Evolutionary conservation across 2,329 filamentous ascomycete species (phyloP), one percentile per base, ranked within the genome.

Genomic region (Teratosphaeria destructans): DNA sequence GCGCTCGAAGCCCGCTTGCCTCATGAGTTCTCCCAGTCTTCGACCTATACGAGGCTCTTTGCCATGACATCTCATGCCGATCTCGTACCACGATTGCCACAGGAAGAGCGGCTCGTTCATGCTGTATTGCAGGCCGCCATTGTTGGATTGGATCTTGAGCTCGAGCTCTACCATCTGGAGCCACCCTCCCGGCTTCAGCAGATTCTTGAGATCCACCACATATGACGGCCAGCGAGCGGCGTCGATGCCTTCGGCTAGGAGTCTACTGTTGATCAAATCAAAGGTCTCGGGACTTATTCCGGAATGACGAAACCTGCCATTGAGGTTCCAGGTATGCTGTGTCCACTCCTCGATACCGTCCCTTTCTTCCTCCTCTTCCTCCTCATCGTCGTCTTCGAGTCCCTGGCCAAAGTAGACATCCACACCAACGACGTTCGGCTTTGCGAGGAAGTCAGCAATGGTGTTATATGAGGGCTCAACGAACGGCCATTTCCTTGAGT

Each of bases 121-220:
- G 27, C 52, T 52, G 23, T 37, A 43, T 29, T 54, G 54, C 3
- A 67, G 62, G 37, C 83, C 85, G 5, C 90, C 90, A 67, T 89
- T 95, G 66, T 93, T 85, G 0, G 90, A 95, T 72, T 95, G 92
- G 29, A 89, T 85, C 64, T 90, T 90, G 72, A 86, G 87, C 69
- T 95, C 90, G 67, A 92, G 82, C 70, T 96, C 92, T n/a, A 89
- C 83, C 81, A 95, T 86, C 70, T 96, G 90, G 61, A 88, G 82
- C 90, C 90, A 96, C 1, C 92, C 91, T 2, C 86, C 87, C 5
- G 85, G 86, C 56, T 84, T 86, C 63, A 92, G 76, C 10, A 90
- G 81, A 26, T 83, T 80, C 64, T 84, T 82, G 61, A 95, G 88
- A 66, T 96, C 92, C 65, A 79, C 78, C 64, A 95, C 74, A 73